These are phyloP conservation scores for Pilatotrama ljubarskyi DNA, from an alignment of 768 basidiomycete genomes.

Conservation along the genomic window DNA sequence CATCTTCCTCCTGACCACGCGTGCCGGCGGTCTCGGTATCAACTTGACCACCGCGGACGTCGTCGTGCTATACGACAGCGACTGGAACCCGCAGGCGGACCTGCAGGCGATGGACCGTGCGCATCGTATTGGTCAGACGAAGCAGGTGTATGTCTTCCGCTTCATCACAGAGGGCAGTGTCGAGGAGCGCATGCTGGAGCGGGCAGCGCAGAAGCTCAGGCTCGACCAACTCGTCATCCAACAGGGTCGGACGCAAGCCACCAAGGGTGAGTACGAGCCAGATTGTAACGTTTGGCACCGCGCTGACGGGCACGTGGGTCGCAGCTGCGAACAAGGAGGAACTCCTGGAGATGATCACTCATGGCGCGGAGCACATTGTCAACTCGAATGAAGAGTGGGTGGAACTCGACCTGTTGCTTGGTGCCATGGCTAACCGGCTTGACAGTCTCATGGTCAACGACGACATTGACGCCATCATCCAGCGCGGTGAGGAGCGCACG, in stretches of 20 bases:
- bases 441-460: conserved; percentile 73
- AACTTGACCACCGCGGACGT: conserved; percentile 94
- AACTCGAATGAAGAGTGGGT: conserved; percentile 73
- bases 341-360: conserved; percentile 95
- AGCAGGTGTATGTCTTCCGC: conserved; percentile 96
- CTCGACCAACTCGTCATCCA: conserved; percentile 97
- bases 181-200: conserved; percentile 92
- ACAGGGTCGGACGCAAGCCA: conserved; percentile 82
- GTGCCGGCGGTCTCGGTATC: conserved; percentile 96
- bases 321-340: conserved; percentile 93
- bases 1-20: conserved; percentile 93
- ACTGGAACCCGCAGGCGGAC: conserved; percentile 99
- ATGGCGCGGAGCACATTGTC: conserved; percentile 97
- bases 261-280: conserved; percentile 58
- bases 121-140: conserved; percentile 95
- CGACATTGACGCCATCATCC: conserved; percentile 94
- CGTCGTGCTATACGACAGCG: conserved; percentile 94
- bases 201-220: conserved; percentile 93
- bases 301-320: neutral
- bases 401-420: neutral
- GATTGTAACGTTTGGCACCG: too few species aligned
- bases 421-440: neutral
- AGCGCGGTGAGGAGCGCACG: conserved; percentile 88
- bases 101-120: conserved; percentile 98
- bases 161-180: conserved; percentile 96